A percentile compares a stretch with the other conserved stretches of the same genome.
Evolutionary conservation across 768 basidiomycete species (phyloP).

Genomic region (Sporobolomyces roseus): DNA sequence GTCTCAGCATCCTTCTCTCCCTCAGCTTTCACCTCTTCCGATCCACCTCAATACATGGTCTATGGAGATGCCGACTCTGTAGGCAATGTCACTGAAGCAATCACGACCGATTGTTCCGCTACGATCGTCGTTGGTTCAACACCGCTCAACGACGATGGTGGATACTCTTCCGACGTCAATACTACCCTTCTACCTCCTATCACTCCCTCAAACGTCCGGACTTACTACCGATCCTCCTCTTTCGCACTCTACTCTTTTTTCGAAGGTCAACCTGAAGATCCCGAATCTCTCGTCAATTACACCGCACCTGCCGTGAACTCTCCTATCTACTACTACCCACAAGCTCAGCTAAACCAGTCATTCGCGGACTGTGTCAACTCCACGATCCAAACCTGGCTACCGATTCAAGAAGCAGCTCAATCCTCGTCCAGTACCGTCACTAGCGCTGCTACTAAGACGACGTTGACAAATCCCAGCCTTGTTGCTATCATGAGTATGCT

Average conservation of each 20-base stretch:
- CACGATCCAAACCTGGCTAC: constrained; percentile 12
- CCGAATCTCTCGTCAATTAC: constrained; percentile 18
- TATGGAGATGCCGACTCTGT: constrained; percentile 23
- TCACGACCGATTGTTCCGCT: neutral
- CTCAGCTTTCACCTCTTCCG: neutral
- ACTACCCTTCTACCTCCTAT: constrained; percentile 3
- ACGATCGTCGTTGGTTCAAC: constrained; percentile 8
- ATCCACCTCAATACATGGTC: constrained; percentile 26
- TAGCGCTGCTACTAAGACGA: no score
- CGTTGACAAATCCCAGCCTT: no score
- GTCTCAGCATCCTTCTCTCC: constrained; percentile 12
- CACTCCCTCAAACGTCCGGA: neutral
- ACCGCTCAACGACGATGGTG: neutral
- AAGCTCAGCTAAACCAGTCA: neutral
- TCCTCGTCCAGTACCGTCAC: neutral
- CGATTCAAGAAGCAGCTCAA: constrained; percentile 19
- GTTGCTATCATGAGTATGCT: no score
- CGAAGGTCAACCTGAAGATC: neutral
- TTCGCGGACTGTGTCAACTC: constrained; percentile 22
- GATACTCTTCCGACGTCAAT: constrained; percentile 7
- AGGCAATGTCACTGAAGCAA: neutral
- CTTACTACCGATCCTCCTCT: constrained; percentile 25
- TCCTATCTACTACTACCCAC: constrained; percentile 6
- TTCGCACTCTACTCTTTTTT: constrained; percentile 37
- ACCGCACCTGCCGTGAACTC: constrained; percentile 1